phyloP scores from a whole-genome alignment of 2,329 filamentous ascomycete genomes.

The Colletotrichum karsti region DNA sequence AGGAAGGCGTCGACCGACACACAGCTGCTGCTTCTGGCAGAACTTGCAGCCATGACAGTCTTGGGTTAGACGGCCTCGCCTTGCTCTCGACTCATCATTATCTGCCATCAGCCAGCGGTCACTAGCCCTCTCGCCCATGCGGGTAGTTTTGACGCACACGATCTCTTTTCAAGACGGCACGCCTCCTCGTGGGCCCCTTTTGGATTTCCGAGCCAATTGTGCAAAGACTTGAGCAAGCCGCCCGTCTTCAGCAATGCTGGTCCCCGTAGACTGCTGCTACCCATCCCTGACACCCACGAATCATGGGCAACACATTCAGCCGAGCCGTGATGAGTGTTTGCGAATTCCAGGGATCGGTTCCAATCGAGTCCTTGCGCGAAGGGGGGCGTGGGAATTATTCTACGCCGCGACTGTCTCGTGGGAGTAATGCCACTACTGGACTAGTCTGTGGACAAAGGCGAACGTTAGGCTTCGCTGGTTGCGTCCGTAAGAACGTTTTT shows the following conservation, averaged over 20 bases:
- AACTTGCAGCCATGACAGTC: background rate
- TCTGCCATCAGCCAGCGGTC: background rate
- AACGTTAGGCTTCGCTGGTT: slow-evolving; percentile 17
- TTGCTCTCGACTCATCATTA: background rate
- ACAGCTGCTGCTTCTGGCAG: background rate
- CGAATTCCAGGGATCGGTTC: slow-evolving; percentile 7
- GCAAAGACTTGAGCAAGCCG: background rate
- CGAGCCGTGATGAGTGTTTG: slow-evolving; percentile 7
- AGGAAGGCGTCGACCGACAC: background rate
- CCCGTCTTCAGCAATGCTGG: slow-evolving; percentile 1
- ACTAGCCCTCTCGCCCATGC: background rate
- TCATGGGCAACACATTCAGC: slow-evolving; percentile 18
- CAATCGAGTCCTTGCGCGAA: background rate
- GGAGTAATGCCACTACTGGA: slow-evolving; percentile 10
- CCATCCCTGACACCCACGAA: slow-evolving; percentile 20
- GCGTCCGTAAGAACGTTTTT: slow-evolving; percentile 18
- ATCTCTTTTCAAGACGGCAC: background rate
- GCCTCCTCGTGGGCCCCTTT: background rate
- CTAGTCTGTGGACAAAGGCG: slow-evolving; percentile 18
- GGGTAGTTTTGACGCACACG: slow-evolving; percentile 5
- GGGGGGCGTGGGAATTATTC: slow-evolving; percentile 1
- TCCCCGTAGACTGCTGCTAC: slow-evolving; percentile 9
- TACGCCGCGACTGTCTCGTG: background rate
- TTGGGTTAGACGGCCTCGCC: background rate
- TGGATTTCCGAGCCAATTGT: background rate